A percentile compares a stretch with the other conserved stretches of the same genome.
phyloP scores from a whole-genome alignment of 345 rosid genomes.

The Bretschneidera sinensis region DNA sequence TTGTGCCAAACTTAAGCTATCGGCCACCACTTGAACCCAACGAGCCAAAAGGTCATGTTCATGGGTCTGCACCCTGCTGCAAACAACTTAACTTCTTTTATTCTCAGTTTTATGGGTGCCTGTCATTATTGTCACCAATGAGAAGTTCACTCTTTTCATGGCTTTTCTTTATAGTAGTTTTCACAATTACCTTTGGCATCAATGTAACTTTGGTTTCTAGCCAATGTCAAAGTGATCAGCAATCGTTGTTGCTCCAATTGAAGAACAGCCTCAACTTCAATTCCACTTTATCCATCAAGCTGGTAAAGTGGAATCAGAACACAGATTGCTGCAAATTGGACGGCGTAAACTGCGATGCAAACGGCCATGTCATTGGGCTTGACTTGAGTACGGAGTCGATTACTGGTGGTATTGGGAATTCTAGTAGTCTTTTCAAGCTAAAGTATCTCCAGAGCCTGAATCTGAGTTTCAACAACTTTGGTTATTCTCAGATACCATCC shows the following conservation, averaged over 20 bases:
- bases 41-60: background rate
- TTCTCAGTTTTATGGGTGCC: background rate
- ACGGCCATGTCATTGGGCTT: slow-evolving; percentile 31
- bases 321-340: slow-evolving; percentile 34
- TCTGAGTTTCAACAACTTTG: slow-evolving; percentile 34
- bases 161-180: slow-evolving; percentile 1
- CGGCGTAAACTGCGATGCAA: slow-evolving; percentile 39
- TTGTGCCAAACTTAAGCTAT: no score
- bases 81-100: background rate
- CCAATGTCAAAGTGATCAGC: slow-evolving; percentile 35
- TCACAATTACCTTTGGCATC: background rate
- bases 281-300: background rate
- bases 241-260: slow-evolving; percentile 28
- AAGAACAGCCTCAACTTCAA: slow-evolving; percentile 21
- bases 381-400: slow-evolving; percentile 35
- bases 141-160: slow-evolving; percentile 16
- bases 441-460: slow-evolving; percentile 33
- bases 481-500: slow-evolving; percentile 18
- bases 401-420: slow-evolving; percentile 24
- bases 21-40: background rate
- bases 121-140: slow-evolving; percentile 12
- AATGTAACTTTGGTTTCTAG: slow-evolving; percentile 16
- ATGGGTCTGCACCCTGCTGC: background rate
- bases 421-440: slow-evolving; percentile 36
- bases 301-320: slow-evolving; percentile 27